Evolutionary conservation across 768 basidiomycete species (phyloP), one percentile per base, ranked within the genome.

Genomic region (Rhizopogon vulgaris): DNA sequence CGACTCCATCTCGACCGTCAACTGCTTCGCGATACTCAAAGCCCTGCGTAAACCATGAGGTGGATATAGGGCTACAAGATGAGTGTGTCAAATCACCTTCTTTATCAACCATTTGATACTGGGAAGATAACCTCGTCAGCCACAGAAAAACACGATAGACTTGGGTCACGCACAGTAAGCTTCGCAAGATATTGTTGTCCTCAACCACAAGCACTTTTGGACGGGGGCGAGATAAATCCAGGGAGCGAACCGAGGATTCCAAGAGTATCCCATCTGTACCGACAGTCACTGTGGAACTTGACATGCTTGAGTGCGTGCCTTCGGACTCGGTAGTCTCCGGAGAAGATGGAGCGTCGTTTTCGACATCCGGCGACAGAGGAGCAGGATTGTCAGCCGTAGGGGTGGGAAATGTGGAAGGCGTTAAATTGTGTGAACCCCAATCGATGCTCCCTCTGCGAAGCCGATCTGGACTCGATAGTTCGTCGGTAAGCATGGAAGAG

Each of bases 1-100:
- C 79, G 12, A 97, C 91, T 11, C 91, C 94, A 42, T 90, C 84
- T 48, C 81, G 81, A 12, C 94, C 94, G 60, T 97, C 90, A 6
- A 82, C 82, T 6, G 93, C 91, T 58, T 90, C 85, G 41, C 80
- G 73, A 62, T 77, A 87, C 36, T 88, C 80, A 63, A 85, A 90
- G 38, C 86, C 84, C 86, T 45, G 34, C 41, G 47, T 39, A 6
- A 36, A 7, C 3, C 5, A 41, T 48, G 4, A 7, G 43, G 59
- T 17, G 58, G 48, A 38, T 38, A 37, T 38, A 12, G 25, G 41
- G 14, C 27, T 47, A 36, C 9, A 10, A 25, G 25, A 14, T 40
- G 41, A 22, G 11, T 40, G 41, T 11, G 40, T 27, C 38, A 15
- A 17, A 61, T 3, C 36, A 70, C 65, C 60, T 86, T 88, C 54